These are phyloP conservation scores for Fusarium camptoceras DNA, from an alignment of 2,329 filamentous ascomycete species.

Conservation along the genomic window DNA sequence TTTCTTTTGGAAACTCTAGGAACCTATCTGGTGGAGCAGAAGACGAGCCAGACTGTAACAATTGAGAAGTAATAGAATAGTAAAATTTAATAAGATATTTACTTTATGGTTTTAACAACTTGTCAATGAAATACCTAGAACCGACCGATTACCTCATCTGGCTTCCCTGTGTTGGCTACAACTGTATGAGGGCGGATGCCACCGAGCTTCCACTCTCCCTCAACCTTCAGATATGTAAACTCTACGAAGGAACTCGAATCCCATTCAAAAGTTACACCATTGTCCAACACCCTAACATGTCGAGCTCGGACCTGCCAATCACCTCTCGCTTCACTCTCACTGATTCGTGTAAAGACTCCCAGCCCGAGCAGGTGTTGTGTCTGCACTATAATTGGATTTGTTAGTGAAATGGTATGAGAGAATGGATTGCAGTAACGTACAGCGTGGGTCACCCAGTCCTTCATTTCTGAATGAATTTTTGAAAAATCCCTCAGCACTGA, in stretches of 20 bases:
- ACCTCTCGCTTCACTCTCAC: neutral
- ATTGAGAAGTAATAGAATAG: neutral
- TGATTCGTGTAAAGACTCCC: neutral
- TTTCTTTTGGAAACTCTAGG: conserved; percentile 38
- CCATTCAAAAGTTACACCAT: neutral
- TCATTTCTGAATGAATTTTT: neutral
- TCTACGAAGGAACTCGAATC: neutral
- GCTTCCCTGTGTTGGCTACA: neutral
- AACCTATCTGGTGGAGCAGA: conserved; percentile 11
- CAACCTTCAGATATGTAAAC: neutral
- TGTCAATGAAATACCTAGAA: neutral
- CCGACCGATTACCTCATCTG: neutral
- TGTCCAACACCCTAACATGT: accelerated
- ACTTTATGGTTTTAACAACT: no score
- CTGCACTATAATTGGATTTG: neutral
- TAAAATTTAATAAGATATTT: no score
- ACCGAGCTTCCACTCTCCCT: neutral
- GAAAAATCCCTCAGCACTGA: neutral
- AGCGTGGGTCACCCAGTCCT: neutral
- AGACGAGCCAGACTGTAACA: neutral
- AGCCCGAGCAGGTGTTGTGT: neutral
- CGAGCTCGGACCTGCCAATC: neutral
- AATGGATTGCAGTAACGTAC: neutral
- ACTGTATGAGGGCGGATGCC: neutral
- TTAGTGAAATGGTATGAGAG: neutral